Evolutionary conservation across 768 basidiomycete genomes (phyloP), one percentile per base, ranked within the genome.

Genomic region (Kockovaella imperatae): DNA sequence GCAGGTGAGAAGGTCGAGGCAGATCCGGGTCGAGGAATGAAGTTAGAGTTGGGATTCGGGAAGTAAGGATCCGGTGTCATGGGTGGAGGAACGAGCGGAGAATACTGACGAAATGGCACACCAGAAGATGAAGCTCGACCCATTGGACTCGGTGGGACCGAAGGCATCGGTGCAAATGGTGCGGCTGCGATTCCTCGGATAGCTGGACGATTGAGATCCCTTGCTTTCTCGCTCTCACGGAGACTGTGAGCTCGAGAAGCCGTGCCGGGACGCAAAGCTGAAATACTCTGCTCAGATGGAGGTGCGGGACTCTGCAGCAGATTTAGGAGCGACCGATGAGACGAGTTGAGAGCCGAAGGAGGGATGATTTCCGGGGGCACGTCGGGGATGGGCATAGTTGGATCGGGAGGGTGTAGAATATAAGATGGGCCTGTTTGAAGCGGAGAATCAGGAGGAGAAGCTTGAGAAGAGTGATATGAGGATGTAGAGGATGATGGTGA

Each of bases 381-480:
- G 41, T 66, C 64, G 2, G 64, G 64, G 5, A 56, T 46, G n/a
- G 54, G 55, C 4, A 56, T 36, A 8, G 49, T 29, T 5, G 59
- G 59, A 38, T 62, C 56, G 8, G 61, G 60, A 8, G 31, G 32
- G 31, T 30, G 20, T 14, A 11, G 34, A 8, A 18, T 20, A 29
- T 18, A 31, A 3, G 48, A 43, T 6, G 62, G 49, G n/a, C n/a
- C n/a, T n/a, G n/a, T n/a, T n/a, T n/a, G n/a, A n/a, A n/a, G n/a
- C 13, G 45, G 52, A 7, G 57, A 56, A 7, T 39, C 38, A 1
- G 56, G 55, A 7, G 55, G 59, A 13, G 64, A 62, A 15, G 64
- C 59, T 45, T 62, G 58, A 6, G 60, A 66, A 13, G 56, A 59
- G 39, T 62, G 59, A 28, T 62, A 66, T 1, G 61, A 66, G 14